Percentiles rank a stretch among this genome's conserved stretches.
These are phyloP conservation scores for Saccharomyces paradoxus DNA, from an alignment of 805 yeast species.

Conservation along the genomic window DNA sequence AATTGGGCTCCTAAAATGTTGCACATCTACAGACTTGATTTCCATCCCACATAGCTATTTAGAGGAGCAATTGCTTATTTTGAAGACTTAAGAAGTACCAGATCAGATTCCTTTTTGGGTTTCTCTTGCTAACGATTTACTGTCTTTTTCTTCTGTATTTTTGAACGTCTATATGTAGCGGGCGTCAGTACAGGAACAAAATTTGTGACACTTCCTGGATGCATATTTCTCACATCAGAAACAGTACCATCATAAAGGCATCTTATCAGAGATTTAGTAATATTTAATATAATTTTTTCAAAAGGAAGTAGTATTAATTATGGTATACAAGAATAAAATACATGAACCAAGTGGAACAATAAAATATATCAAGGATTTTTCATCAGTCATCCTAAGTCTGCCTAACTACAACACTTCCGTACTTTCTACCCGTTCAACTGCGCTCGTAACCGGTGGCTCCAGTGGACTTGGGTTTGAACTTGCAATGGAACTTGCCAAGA, in stretches of 20 bases:
- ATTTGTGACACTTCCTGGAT: background rate
- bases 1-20: background rate
- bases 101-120: background rate
- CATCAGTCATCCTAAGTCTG: background rate
- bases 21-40: background rate
- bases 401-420: background rate
- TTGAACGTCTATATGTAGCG: background rate
- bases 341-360: background rate
- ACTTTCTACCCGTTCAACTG: slow-evolving; percentile 38
- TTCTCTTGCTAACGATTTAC: background rate
- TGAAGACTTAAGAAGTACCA: background rate
- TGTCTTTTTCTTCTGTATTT: background rate
- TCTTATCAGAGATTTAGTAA: background rate
- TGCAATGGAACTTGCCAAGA: slow-evolving; percentile 36
- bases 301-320: background rate
- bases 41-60: background rate
- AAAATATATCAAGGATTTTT: background rate
- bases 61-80: background rate
- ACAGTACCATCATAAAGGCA: background rate
- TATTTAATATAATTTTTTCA: background rate
- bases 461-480: slow-evolving; percentile 71
- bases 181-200: background rate
- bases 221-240: background rate
- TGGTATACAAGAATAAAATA: background rate
- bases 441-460: slow-evolving; percentile 76